Conservation (phyloP, 2,329 filamentous ascomycete species). For the Monosporascus sp. region DNA sequence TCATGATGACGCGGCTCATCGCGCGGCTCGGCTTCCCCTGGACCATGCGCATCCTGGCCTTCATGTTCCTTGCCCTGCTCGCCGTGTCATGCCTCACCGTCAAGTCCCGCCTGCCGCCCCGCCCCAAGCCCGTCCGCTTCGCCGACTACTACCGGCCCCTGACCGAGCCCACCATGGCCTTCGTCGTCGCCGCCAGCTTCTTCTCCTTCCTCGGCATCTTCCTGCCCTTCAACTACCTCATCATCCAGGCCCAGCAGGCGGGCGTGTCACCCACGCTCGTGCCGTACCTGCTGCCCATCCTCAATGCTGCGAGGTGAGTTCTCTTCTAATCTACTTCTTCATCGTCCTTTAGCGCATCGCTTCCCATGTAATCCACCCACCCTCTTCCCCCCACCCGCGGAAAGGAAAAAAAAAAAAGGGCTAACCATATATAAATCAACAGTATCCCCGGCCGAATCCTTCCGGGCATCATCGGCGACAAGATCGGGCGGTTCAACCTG, state of each 20-base stretch:
- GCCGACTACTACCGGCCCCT: slow-evolving; percentile 42
- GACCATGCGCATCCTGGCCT: slow-evolving; percentile 32
- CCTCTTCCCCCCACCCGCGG: background rate
- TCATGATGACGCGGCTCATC: slow-evolving; percentile 49
- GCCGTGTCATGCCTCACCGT: slow-evolving; percentile 24
- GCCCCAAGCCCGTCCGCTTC: slow-evolving; percentile 35
- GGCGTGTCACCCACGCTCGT: slow-evolving; percentile 36
- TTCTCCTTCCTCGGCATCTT: slow-evolving; percentile 53
- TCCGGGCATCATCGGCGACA: slow-evolving; percentile 41
- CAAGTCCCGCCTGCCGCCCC: slow-evolving; percentile 30
- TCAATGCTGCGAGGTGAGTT: slow-evolving; percentile 46
- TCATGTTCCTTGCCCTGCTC: slow-evolving; percentile 30
- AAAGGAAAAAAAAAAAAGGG: background rate
- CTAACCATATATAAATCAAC: background rate
- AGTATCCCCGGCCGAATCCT: slow-evolving; percentile 48
- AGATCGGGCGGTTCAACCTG: slow-evolving; percentile 33
- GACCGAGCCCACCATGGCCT: slow-evolving; percentile 37
- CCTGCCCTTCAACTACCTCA: slow-evolving; percentile 48
- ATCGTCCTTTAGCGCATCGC: background rate
- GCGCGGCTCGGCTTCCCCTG: slow-evolving; percentile 37
- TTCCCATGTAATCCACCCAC: background rate
- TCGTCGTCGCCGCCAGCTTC: slow-evolving; percentile 42
- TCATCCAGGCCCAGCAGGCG: slow-evolving; percentile 39
- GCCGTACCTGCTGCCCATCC: slow-evolving; percentile 48
- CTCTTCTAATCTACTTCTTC: background rate